Base-by-base conservation (phyloP, 192 early-diverging fungal genomes). In the Coemansia sp. region DNA sequence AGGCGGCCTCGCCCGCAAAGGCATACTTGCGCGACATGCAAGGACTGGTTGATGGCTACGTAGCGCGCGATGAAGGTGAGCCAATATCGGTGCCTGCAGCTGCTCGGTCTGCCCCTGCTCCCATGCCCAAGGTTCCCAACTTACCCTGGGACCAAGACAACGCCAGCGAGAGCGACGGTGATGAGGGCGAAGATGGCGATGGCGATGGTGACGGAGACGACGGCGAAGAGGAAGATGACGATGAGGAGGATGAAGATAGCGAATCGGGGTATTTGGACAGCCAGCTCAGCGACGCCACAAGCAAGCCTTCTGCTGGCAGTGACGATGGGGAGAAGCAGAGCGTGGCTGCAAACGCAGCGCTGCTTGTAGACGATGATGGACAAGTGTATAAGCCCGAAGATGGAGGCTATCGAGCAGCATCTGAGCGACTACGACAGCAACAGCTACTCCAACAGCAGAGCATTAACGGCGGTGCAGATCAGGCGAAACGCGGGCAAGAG, bases 401-500 rank as follows among this genome's bases (percentile, higher is more conserved):
- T 73, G 11, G 36, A 48, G 40, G 24, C 53, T 0, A 38, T 59
- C 13, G 28, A 23, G n/a, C 67, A 9, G 60, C 60, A 51, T 21
- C 35, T 6, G 61, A 33, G 42, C 20, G 59, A 67, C 60, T 56
- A 45, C 24, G 23, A 31, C 40, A 62, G 24, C 48, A 39, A 11
- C 65, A 65, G 2, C 62, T 58, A 2, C 11, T 10, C 16, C 37
- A 24, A 48, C 59, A 31, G 59, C 65, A 28, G 34, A 45, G n/a
- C 24, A 70, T 18, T 61, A 70, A 0, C 37, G 59, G 36, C 67
- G 68, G n/a, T 26, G 58, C 35, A 58, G 68, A 6, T 51, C 70
- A 20, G 34, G 66, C 56, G 13, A 53, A 45, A 37, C 56, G 60
- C 37, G 86, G 86, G 11, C 92, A 94, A 65, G 94, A 93, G 48